Conservation (phyloP, 305 asterid species). For the Caryopteris hybrid region DNA sequence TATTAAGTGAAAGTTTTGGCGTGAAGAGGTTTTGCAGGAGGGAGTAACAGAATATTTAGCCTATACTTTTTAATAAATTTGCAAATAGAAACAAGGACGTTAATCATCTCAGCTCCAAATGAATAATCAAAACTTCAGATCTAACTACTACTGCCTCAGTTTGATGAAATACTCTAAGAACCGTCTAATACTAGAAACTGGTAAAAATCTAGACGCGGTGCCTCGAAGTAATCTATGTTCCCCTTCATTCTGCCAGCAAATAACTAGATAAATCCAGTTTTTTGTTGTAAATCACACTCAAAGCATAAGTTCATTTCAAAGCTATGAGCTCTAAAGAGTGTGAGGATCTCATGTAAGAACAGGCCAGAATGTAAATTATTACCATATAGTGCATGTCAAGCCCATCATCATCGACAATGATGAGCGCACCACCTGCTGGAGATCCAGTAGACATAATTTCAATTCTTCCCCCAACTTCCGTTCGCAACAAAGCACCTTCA, state of each 20-base stretch:
- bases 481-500: conserved; percentile 83
- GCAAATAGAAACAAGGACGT: too few relatives aligned
- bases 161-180: neutral
- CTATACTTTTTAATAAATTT: too few relatives aligned
- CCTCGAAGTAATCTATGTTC: neutral
- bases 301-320: conserved; percentile 1
- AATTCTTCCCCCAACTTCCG: conserved; percentile 72
- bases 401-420: conserved; percentile 90
- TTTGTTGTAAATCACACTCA: neutral
- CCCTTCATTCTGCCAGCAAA: neutral
- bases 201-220: neutral
- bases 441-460: conserved; percentile 68
- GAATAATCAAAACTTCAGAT: neutral
- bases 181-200: neutral
- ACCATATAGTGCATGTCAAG: conserved; percentile 99
- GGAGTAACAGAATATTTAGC: too few relatives aligned
- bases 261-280: neutral
- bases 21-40: neutral
- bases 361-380: conserved; percentile 17
- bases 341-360: neutral
- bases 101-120: neutral
- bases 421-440: conserved; percentile 94
- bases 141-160: neutral
- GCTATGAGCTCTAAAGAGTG: neutral
- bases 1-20: neutral